Evolutionary conservation across 2,329 filamentous ascomycete genomes (phyloP), one percentile per base, ranked within the genome.

Genomic region (Acarospora socialis): DNA sequence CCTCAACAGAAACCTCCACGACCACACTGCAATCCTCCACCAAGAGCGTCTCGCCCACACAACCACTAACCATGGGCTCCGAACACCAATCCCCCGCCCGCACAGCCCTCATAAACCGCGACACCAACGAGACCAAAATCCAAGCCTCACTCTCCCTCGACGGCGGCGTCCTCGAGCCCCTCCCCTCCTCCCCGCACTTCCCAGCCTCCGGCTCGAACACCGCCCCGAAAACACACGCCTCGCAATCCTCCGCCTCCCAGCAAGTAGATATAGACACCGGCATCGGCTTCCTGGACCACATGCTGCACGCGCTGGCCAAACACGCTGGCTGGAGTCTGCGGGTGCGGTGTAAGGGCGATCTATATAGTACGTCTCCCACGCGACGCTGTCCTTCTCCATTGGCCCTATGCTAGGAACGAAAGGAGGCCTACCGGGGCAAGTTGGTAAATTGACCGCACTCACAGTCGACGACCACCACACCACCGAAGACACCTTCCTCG

Each of bases 41-140:
- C n/a, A n/a, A n/a, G n/a, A n/a, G n/a, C n/a, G n/a, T n/a, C n/a
- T n/a, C n/a, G n/a, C n/a, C n/a, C n/a, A n/a, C n/a, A n/a, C n/a
- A n/a, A n/a, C 29, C 21, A 14, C 9, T 18, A 21, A 19, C 7
- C 24, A 43, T 45, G 41, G 39, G 39, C 15, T 45, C 45, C 17
- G 32, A n/a, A n/a, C n/a, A n/a, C n/a, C n/a, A n/a, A n/a, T n/a
- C n/a, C n/a, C n/a, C n/a, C 36, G 14, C 49, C 25, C 80, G 87
- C 52, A 82, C 77, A 56, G 76, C 82, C 30, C 72, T 77, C 33
- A 63, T 95, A 46, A 75, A 79, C 43, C 83, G 90, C 54, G 78
- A 87, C 59, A 98, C 90, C 50, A 95, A 95, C 63, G 90, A 98
- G 65, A 98, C 90, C 53, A 93, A 92, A 55, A 92, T 98, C 57